These are phyloP conservation scores for Ogataea pignaliae DNA, from an alignment of 805 yeast genomes.

Conservation along the genomic window DNA sequence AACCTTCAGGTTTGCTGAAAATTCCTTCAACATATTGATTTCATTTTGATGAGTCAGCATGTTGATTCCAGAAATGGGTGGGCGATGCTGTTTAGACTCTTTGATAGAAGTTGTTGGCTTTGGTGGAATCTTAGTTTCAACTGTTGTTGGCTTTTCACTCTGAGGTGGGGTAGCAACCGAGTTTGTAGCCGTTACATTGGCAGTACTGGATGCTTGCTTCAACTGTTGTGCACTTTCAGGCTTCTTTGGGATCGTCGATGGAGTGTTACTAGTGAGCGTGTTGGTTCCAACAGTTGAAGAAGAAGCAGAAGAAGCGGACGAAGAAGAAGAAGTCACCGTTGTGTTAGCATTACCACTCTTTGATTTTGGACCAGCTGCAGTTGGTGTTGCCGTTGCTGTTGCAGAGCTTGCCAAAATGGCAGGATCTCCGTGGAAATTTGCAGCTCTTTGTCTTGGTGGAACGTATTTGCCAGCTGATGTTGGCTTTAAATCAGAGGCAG, in stretches of 20 bases:
- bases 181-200: background rate
- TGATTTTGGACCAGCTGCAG: conserved; percentile 6
- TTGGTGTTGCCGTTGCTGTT: conserved; percentile 5
- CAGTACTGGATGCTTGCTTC: background rate
- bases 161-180: conserved; percentile 2
- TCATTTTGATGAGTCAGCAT: conserved; percentile 53
- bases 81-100: conserved; percentile 6
- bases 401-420: conserved; percentile 59
- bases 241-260: conserved; percentile 3
- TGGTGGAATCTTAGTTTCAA: conserved; percentile 11
- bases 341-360: background rate
- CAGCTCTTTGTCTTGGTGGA: conserved; percentile 55
- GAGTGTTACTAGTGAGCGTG: background rate
- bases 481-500: conserved; percentile 20
- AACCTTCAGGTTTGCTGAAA: conserved; percentile 77
- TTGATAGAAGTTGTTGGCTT: conserved; percentile 4
- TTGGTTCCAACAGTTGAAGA: background rate
- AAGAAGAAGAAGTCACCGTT: background rate
- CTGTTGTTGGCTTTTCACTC: conserved; percentile 1
- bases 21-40: conserved; percentile 66
- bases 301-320: background rate
- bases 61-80: conserved; percentile 24
- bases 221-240: background rate
- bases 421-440: conserved; percentile 53
- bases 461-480: conserved; percentile 40